Conservation (phyloP, 345 rosid genomes). For the Heritiera littoralis region DNA sequence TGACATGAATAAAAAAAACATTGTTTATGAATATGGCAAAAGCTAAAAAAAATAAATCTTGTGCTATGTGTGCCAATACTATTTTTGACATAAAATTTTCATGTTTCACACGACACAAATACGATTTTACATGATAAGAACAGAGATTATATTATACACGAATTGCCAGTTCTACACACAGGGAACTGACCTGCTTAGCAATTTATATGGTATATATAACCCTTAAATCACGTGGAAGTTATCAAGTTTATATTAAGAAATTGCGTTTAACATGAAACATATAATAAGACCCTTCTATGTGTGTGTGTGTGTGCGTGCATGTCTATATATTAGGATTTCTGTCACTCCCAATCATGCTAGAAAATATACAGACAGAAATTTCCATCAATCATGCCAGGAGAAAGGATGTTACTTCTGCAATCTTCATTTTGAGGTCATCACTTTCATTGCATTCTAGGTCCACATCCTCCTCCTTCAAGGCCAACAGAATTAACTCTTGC, state of each 20-base stretch:
- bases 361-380: not conserved
- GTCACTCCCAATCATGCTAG: not conserved
- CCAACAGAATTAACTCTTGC: slow-evolving; percentile 71
- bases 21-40: too few species aligned
- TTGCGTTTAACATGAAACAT: not conserved
- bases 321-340: too few species aligned
- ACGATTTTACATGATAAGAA: too few species aligned
- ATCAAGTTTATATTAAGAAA: not conserved
- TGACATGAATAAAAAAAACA: too few species aligned
- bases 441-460: slow-evolving; percentile 56
- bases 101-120: too few species aligned
- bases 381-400: slow-evolving; percentile 18
- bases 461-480: slow-evolving; percentile 85
- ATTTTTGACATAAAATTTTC: too few species aligned
- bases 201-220: not conserved
- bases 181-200: slow-evolving; percentile 6
- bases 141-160: too few species aligned
- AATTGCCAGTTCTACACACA: too few species aligned
- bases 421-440: slow-evolving; percentile 76
- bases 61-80: too few species aligned
- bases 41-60: too few species aligned
- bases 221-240: not conserved
- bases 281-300: not conserved
- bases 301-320: too few species aligned
- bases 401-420: slow-evolving; percentile 66